These are phyloP conservation scores for Hyphopichia wangnamkhiaoensis DNA, from an alignment of 1,139 yeast species.

Conservation along the genomic window DNA sequence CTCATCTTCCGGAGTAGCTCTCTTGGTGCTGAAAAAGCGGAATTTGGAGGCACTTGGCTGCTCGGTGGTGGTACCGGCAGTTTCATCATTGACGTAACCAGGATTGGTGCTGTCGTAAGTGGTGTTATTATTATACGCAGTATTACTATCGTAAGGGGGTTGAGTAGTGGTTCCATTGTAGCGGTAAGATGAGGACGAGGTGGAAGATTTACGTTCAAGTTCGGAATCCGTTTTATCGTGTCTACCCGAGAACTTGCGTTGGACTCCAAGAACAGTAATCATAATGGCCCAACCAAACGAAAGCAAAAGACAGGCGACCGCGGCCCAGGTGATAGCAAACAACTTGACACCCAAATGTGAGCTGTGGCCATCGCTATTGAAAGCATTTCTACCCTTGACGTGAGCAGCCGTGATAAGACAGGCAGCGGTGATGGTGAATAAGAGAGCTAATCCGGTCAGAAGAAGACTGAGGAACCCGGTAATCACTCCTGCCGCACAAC, in stretches of 20 bases:
- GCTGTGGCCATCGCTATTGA: conserved; percentile 44
- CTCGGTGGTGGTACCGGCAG: conserved; percentile 1
- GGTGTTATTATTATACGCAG: background rate
- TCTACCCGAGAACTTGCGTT: background rate
- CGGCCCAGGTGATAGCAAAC: conserved; percentile 68
- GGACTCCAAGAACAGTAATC: conserved; percentile 7
- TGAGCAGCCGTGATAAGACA: conserved; percentile 63
- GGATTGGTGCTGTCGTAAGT: background rate
- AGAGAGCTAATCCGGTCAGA: conserved; percentile 39
- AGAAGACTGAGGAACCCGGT: conserved; percentile 23
- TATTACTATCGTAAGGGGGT: background rate
- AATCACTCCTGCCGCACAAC: conserved; percentile 19
- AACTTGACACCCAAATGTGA: conserved; percentile 59
- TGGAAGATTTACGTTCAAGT: background rate
- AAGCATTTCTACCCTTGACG: conserved; percentile 60
- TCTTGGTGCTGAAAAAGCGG: conserved; percentile 16
- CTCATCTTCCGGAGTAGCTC: conserved; percentile 13
- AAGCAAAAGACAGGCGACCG: conserved; percentile 48
- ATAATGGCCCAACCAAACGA: conserved; percentile 10
- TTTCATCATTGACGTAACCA: background rate
- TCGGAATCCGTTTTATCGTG: conserved; percentile 1
- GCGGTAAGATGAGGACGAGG: conserved; percentile 5
- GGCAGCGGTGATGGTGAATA: conserved; percentile 61
- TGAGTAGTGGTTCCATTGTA: conserved; percentile 7
- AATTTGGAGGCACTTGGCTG: conserved; percentile 14